These are phyloP conservation scores for Triticum dicoccoides DNA, from an alignment of 176 grass and related monocot species.

Conservation along the genomic window DNA sequence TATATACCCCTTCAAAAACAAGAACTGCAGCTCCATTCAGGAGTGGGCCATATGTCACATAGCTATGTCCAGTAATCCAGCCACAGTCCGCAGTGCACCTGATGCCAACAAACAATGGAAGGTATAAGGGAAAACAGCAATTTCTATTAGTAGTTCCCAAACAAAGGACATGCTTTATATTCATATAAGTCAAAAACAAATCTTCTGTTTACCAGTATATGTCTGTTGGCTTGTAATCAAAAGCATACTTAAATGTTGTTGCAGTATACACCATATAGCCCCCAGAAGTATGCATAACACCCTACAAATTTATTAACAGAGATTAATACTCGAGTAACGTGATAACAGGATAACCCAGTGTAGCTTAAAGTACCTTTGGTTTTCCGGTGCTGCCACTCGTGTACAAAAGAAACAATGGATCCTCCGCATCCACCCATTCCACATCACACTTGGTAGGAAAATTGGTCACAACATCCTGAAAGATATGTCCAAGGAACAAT, in stretches of 20 bases:
- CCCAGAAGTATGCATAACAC: conserved; percentile 95
- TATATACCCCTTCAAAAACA: conserved; percentile 78
- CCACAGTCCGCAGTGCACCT: conserved; percentile 95
- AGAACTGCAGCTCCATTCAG: conserved; percentile 78
- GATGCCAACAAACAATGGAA: conserved; percentile 30
- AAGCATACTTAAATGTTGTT: conserved; percentile 98
- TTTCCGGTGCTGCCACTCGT: conserved; percentile 98
- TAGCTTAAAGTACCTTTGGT: conserved; percentile 72
- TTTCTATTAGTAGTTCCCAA: conserved; percentile 15
- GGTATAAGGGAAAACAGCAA: neutral
- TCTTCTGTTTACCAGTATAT: conserved; percentile 78
- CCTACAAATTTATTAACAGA: conserved; percentile 43
- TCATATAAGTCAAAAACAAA: neutral
- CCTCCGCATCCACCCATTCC: conserved; percentile 99
- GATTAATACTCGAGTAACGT: conserved; percentile 23
- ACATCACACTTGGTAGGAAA: conserved; percentile 85
- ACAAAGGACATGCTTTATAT: conserved; percentile 3
- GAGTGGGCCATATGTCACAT: conserved; percentile 83
- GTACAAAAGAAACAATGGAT: conserved; percentile 97
- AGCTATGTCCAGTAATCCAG: conserved; percentile 90
- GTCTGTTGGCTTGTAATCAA: conserved; percentile 90
- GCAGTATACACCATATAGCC: conserved; percentile 98
- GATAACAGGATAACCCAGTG: neutral
- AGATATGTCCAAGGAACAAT: conserved; percentile 18
- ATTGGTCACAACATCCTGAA: conserved; percentile 77